These are phyloP conservation scores for Penicillium atrosanguineum DNA, from an alignment of 495 filamentous ascomycete species.

Conservation along the genomic window DNA sequence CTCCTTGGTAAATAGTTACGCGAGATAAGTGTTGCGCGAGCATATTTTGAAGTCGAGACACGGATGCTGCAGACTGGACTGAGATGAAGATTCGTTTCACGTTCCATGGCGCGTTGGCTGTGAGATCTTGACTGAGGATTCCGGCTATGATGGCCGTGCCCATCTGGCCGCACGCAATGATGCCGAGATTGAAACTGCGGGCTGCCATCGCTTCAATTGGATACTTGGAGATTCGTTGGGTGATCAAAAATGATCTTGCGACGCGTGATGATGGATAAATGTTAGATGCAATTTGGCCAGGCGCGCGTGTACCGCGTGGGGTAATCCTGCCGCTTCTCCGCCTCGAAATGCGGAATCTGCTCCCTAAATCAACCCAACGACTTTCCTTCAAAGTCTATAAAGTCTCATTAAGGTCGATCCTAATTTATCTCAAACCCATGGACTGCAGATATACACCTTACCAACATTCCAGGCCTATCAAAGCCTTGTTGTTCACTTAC, in stretches of 20 bases:
- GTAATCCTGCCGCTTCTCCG: not conserved
- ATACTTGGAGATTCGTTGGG: not conserved
- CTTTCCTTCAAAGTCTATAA: too few relatives aligned
- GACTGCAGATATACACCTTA: too few relatives aligned
- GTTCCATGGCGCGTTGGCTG: not conserved
- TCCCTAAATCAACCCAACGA: too few relatives aligned
- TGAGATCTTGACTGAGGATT: not conserved
- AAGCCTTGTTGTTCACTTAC: too few relatives aligned
- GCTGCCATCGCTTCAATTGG: not conserved
- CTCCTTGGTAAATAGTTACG: not conserved
- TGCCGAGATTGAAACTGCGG: not conserved
- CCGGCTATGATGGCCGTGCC: not conserved
- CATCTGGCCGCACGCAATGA: not conserved
- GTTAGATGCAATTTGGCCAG: not conserved
- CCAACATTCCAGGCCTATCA: too few relatives aligned
- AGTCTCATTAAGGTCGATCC: too few relatives aligned
- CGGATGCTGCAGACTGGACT: not conserved
- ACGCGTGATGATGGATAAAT: not conserved
- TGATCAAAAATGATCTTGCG: not conserved
- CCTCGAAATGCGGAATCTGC: not conserved
- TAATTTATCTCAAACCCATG: too few relatives aligned
- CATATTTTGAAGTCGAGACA: not conserved
- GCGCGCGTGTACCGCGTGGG: not conserved
- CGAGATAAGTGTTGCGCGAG: not conserved
- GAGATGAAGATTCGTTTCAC: not conserved